Evolutionary conservation across 306 rosid species (phyloP).

Genomic region (Castanea crenata): DNA sequence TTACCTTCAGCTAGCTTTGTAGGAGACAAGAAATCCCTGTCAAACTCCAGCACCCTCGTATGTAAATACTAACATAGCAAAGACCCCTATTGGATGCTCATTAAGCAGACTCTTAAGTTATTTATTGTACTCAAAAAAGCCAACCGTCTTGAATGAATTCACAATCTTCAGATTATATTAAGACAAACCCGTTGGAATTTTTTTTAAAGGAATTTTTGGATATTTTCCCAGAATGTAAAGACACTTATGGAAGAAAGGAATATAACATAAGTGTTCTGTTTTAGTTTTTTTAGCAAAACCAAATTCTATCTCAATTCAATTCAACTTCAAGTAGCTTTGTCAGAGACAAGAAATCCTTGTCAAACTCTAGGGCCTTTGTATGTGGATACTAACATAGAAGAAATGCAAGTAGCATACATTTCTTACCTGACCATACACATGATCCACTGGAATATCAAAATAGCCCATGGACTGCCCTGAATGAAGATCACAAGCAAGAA

Average conservation of each 20-base stretch:
- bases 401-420: background rate
- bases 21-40: background rate
- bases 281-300: background rate
- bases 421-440: conserved; percentile 92
- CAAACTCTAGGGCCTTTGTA: background rate
- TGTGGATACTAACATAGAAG: background rate
- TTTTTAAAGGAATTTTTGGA: background rate
- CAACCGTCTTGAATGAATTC: background rate
- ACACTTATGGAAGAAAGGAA: background rate
- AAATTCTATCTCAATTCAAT: background rate
- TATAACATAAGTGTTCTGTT: background rate
- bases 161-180: background rate
- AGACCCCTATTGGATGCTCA: too few relatives aligned
- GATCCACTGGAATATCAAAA: conserved; percentile 98
- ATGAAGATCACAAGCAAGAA: conserved; percentile 98
- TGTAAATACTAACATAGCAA: background rate
- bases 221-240: background rate
- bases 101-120: too few relatives aligned
- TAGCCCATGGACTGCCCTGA: conserved; percentile 99
- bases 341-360: background rate
- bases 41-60: conserved; percentile 1
- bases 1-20: background rate
- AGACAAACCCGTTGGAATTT: background rate
- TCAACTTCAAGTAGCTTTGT: background rate
- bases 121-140: too few relatives aligned